These are phyloP conservation scores for Botrytis porri DNA, from an alignment of 2,329 filamentous ascomycete genomes.

Conservation along the genomic window DNA sequence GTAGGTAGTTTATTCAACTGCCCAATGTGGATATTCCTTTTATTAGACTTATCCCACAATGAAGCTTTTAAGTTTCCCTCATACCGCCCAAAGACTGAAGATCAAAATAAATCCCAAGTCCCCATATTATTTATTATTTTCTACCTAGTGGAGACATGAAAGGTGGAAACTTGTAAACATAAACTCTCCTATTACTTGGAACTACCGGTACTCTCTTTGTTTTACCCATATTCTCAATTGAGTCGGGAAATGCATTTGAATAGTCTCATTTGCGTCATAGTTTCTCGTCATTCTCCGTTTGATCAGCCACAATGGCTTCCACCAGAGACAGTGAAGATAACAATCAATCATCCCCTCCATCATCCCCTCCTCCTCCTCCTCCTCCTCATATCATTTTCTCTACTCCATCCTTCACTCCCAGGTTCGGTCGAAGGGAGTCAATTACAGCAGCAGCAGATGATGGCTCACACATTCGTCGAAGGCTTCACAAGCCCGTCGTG, in stretches of 20 bases:
- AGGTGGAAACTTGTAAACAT: neutral
- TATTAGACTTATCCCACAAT: neutral
- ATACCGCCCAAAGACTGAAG: neutral
- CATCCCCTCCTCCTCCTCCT: slow-evolving; percentile 22
- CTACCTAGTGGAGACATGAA: slow-evolving; percentile 4
- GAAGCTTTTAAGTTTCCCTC: neutral
- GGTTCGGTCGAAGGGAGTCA: slow-evolving; percentile 1
- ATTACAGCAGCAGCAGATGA: slow-evolving; percentile 20
- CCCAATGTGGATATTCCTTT: slow-evolving; percentile 1
- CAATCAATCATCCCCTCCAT: neutral
- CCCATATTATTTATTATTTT: slow-evolving; percentile 15
- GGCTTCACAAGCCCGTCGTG: slow-evolving; percentile 15
- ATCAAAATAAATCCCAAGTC: neutral
- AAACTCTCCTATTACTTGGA: neutral
- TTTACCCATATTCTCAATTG: neutral
- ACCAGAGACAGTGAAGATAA: slow-evolving; percentile 22
- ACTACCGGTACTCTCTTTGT: neutral
- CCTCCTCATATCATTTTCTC: slow-evolving; percentile 28
- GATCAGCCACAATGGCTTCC: slow-evolving; percentile 24
- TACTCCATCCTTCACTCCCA: slow-evolving; percentile 19
- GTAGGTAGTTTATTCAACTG: neutral
- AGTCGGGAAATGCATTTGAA: neutral
- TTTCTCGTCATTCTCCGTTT: neutral
- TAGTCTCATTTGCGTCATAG: slow-evolving; percentile 15
- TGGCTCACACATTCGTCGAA: slow-evolving; percentile 25